Base-by-base conservation (phyloP, 345 rosid species). In the Dipteronia sinensis region DNA sequence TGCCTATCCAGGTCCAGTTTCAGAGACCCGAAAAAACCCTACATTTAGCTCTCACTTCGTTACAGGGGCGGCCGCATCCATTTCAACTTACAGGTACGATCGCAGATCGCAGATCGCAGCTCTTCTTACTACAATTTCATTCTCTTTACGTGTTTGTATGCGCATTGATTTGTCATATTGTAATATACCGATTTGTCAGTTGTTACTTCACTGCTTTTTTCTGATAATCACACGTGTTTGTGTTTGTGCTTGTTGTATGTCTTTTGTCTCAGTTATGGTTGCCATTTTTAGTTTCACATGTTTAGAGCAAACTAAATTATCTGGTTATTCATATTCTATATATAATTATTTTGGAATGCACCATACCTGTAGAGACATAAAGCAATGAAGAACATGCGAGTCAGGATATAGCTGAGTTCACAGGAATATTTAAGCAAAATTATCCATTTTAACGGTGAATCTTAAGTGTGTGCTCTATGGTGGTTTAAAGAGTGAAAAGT, bases 1-100 rank as follows among this genome's bases (percentile, higher is more conserved):
- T 42, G 46, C 46, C 11, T 42, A 0, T 42, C 9, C 46, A 34
- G 46, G 10, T 42, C 10, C 46, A 42, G 9, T 42, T 7, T 8
- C 46, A 42, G 46, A 42, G 38, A 34, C 38, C 46, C 46, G 2
- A 42, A 42, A 7, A 42, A 67, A 40, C 71, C 53, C 53, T 67
- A 67, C 27, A 34, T 67, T 67, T 3, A 9, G 51, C 31, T 67
- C 71, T 67, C 53, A 67, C 51, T 40, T 67, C 29, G 27, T 31
- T 65, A 34, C 38, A 25, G 66, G 38, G 66, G 66, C 66, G 69
- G 44, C 62, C 23, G 62, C 44, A 40, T 27, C 29, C 71, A 67
- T 17, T 42, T 67, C 71, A 20, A 38, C 71, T 17, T 19, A 16
- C 27, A 42, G 71, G 71, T 67, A 42, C 20, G 23, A 6, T 17